Conservation (phyloP, 23 red algal species). For the Chondrus crispus region DNA sequence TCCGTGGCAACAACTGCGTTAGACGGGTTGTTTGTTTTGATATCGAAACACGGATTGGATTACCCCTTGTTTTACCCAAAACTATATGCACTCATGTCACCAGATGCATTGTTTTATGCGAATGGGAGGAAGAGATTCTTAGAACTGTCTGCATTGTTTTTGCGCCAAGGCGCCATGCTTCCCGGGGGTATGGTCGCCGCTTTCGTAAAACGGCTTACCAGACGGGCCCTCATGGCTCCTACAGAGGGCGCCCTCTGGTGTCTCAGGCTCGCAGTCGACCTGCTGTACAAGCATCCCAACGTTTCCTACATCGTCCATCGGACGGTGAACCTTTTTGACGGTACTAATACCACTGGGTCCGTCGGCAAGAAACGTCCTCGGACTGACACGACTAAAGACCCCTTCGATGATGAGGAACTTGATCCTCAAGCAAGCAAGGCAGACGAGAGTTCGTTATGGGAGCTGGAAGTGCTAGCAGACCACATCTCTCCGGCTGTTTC, state of each 20-base stretch:
- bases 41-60: slow-evolving; percentile 70
- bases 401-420: slow-evolving; percentile 66
- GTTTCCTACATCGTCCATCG: slow-evolving; percentile 70
- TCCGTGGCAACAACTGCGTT: slow-evolving; percentile 30
- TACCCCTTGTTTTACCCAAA: slow-evolving; percentile 87
- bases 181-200: slow-evolving; percentile 58
- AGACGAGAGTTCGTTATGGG: slow-evolving; percentile 77
- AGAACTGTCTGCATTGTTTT: slow-evolving; percentile 39
- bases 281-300: slow-evolving; percentile 78
- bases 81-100: slow-evolving; percentile 54
- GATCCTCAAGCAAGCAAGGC: slow-evolving; percentile 52
- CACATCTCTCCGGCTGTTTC: slow-evolving; percentile 73
- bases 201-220: slow-evolving; percentile 80
- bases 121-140: slow-evolving; percentile 45
- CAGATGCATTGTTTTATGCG: slow-evolving; percentile 37
- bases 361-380: background rate
- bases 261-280: slow-evolving; percentile 68
- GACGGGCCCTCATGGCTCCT: slow-evolving; percentile 57
- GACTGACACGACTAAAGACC: slow-evolving; percentile 8
- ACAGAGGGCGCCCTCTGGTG: slow-evolving; percentile 63
- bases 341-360: background rate
- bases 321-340: slow-evolving; percentile 58
- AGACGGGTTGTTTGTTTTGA: slow-evolving; percentile 69
- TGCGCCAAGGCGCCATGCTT: slow-evolving; percentile 42
- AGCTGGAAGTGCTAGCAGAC: slow-evolving; percentile 57